Evolutionary conservation across 106 monocot species (phyloP), one percentile per base, ranked within the genome.

Genomic region (Posidonia australis): DNA sequence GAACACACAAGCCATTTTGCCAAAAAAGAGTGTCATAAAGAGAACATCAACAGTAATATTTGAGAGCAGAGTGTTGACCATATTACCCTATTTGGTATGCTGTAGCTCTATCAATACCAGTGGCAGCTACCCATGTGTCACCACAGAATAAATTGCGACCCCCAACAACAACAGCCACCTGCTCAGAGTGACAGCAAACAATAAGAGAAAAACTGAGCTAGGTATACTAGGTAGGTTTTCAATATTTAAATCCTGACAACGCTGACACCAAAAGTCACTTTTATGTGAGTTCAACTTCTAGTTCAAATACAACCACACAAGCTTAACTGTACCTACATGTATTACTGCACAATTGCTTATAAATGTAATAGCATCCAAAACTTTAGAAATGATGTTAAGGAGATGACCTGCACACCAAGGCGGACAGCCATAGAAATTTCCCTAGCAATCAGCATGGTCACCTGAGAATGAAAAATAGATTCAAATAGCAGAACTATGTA

Each of bases 91-190:
- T 85, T 81, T 91, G 87, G 77, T 91, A 88, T 24, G 91, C 84
- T 54, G 86, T 76, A 63, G 84, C 59, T 69, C 83, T 81, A 72
- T 98, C 98, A 51, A 76, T 79, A 30, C 72, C 81, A 32, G 98
- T 85, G 23, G 83, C 71, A 68, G 87, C 76, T 46, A 81, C 75
- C 98, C 98, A 98, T 51, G 77, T 74, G 10, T 91, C 83, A 64
- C 87, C 81, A 57, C 81, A 87, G 72, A 91, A 98, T 67, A 98
- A 91, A 85, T 98, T 98, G 70, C 85, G 84, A 46, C 98, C 87
- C 65, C 98, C 91, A 74, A 98, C 81, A 77, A 98, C 91, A 67
- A 98, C 68, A 44, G 98, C 91, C 54, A 91, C 87, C 98, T 98
- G 63, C 55, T 30, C 67, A 64, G 49, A 26, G 30, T 13, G 19